phyloP scores from a whole-genome alignment of 2,329 filamentous ascomycete genomes.

The Pseudogymnoascus sp. region DNA sequence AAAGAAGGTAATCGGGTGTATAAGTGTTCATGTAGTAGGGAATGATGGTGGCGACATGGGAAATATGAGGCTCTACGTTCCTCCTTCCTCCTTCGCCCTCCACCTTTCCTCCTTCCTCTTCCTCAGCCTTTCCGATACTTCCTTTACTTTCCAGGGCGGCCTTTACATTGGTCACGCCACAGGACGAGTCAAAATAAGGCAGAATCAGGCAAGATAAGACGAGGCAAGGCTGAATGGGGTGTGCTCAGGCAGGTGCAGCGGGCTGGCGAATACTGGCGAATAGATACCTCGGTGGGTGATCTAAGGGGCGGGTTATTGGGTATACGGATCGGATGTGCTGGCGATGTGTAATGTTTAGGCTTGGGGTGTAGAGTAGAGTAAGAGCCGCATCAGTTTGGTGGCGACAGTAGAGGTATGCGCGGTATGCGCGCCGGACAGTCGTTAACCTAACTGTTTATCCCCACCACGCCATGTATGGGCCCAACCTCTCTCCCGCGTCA shows the following conservation, averaged over 20 bases:
- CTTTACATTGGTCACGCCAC: neutral
- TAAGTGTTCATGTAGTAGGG: neutral
- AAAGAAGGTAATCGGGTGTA: neutral
- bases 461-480: neutral
- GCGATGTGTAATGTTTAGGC: neutral
- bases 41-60: conserved; percentile 3
- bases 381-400: neutral
- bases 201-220: neutral
- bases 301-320: conserved; percentile 1
- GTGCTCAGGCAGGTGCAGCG: neutral
- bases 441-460: neutral
- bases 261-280: conserved; percentile 2
- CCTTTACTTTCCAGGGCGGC: neutral
- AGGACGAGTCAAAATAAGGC: conserved; percentile 1
- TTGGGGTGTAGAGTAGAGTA: neutral
- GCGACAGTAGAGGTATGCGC: neutral
- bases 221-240: neutral
- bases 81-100: neutral
- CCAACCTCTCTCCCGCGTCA: neutral
- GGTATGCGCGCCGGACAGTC: neutral
- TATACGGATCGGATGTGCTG: neutral
- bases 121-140: neutral
- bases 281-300: neutral
- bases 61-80: conserved; percentile 3
- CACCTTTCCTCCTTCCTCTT: neutral